phyloP scores from a whole-genome alignment of 2,329 filamentous ascomycete genomes.

The Neofusicoccum ribis region DNA sequence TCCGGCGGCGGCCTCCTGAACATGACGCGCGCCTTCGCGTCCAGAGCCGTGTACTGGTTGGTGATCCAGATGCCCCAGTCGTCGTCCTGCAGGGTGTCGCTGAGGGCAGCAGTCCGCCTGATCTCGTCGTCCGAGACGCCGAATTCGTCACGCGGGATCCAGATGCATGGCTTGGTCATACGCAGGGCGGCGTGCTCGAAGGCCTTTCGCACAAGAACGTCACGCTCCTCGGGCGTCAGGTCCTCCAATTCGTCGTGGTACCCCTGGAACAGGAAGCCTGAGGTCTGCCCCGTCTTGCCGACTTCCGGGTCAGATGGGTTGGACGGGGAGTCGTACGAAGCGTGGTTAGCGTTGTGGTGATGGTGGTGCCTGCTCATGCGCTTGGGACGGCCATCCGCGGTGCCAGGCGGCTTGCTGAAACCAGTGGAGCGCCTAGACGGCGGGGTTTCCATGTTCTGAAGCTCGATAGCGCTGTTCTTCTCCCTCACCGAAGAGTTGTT shows the following conservation, averaged over 20 bases:
- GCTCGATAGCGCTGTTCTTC: conserved; percentile 29
- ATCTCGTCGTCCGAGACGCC: conserved; percentile 94
- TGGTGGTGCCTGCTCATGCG: conserved; percentile 27
- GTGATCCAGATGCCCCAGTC: conserved; percentile 84
- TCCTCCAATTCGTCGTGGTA: conserved; percentile 95
- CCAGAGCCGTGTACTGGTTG: conserved; percentile 85
- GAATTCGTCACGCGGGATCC: conserved; percentile 89
- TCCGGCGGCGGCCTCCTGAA: conserved; percentile 86
- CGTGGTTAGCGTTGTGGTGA: conserved; percentile 33
- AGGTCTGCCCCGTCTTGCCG: background rate
- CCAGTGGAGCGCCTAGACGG: background rate
- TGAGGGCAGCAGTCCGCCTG: conserved; percentile 37
- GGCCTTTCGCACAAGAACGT: conserved; percentile 78
- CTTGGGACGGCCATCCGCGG: conserved; percentile 18
- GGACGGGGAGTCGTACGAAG: background rate
- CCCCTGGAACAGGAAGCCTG: conserved; percentile 62
- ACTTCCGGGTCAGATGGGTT: background rate
- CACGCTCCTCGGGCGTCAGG: conserved; percentile 83
- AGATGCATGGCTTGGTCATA: conserved; percentile 81
- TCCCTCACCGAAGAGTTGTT: conserved; percentile 11
- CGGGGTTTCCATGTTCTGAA: conserved; percentile 29
- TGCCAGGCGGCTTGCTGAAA: background rate
- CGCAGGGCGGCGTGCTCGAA: conserved; percentile 90
- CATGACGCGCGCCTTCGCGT: conserved; percentile 78
- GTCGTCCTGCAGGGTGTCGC: conserved; percentile 62